Conservation (phyloP, 148 eudicot genomes). For the Heliosperma pusillum region DNA sequence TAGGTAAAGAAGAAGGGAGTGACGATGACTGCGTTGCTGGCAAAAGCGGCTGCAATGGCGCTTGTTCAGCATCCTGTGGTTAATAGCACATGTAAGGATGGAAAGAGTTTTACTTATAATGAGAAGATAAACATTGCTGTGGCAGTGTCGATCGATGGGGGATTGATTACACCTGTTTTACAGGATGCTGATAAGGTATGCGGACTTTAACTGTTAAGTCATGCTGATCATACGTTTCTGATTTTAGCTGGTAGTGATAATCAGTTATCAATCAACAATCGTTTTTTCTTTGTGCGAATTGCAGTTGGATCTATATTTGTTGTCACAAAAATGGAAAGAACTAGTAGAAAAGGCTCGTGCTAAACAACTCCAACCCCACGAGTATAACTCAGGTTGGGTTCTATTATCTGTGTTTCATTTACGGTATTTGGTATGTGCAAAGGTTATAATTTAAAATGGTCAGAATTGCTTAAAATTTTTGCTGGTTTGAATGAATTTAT, state of each 20-base stretch:
- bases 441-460: neutral
- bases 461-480: neutral
- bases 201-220: neutral
- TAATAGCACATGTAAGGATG: constrained; percentile 81
- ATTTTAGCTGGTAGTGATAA: neutral
- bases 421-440: neutral
- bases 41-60: constrained; percentile 89
- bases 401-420: neutral
- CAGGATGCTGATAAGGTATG: constrained; percentile 95
- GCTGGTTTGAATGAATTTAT: constrained; percentile 9
- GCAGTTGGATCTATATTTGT: constrained; percentile 87
- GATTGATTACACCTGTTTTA: constrained; percentile 92
- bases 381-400: constrained; percentile 69
- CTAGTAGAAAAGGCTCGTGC: constrained; percentile 86
- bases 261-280: neutral
- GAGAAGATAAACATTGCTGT: constrained; percentile 83
- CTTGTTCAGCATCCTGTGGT: constrained; percentile 86
- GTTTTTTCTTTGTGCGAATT: constrained; percentile 8
- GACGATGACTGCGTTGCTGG: constrained; percentile 80
- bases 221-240: neutral
- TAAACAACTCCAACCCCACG: constrained; percentile 80
- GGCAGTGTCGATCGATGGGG: constrained; percentile 92
- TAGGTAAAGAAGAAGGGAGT: constrained; percentile 89
- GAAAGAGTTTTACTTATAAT: constrained; percentile 79
- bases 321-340: constrained; percentile 93